Conservation (phyloP, 2,329 filamentous ascomycete genomes). For the Paecilomyces formosus region DNA sequence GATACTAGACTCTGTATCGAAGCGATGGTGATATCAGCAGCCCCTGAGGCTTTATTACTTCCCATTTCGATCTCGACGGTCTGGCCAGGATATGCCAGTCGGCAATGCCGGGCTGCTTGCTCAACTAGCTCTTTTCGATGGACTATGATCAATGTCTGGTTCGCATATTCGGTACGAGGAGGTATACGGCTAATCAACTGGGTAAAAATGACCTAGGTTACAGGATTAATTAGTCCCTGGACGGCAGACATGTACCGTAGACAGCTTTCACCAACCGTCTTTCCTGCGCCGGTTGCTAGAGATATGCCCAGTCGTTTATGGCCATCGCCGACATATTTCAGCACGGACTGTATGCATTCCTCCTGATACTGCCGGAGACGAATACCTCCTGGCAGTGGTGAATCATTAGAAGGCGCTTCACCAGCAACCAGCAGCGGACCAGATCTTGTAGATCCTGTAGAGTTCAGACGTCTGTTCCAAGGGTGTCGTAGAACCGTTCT, state of each 20-base stretch:
- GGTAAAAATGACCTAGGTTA: constrained; percentile 77
- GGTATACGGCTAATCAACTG: constrained; percentile 77
- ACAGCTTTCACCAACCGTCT: constrained; percentile 56
- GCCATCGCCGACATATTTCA: constrained; percentile 60
- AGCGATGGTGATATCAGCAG: constrained; percentile 86
- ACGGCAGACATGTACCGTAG: not conserved
- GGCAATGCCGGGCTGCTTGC: constrained; percentile 83
- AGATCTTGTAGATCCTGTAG: constrained; percentile 14
- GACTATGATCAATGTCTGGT: constrained; percentile 81
- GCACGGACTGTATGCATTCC: constrained; percentile 79
- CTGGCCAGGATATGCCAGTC: constrained; percentile 69
- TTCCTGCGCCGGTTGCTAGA: constrained; percentile 79
- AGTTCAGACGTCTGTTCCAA: constrained; percentile 18
- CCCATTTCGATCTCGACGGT: constrained; percentile 90
- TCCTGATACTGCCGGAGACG: constrained; percentile 78
- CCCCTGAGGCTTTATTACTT: constrained; percentile 63
- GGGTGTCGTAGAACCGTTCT: constrained; percentile 17
- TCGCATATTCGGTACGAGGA: constrained; percentile 48
- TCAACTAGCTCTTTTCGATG: constrained; percentile 91
- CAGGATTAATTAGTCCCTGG: not conserved
- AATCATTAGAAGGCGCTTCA: constrained; percentile 4
- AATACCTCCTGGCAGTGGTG: constrained; percentile 32
- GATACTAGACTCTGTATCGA: constrained; percentile 81
- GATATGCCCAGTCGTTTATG: constrained; percentile 78
- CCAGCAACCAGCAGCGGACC: constrained; percentile 6